Evolutionary conservation across 75 land plant genomes (phyloP), one percentile per base, ranked within the genome.

Genomic region (Picea glauca): DNA sequence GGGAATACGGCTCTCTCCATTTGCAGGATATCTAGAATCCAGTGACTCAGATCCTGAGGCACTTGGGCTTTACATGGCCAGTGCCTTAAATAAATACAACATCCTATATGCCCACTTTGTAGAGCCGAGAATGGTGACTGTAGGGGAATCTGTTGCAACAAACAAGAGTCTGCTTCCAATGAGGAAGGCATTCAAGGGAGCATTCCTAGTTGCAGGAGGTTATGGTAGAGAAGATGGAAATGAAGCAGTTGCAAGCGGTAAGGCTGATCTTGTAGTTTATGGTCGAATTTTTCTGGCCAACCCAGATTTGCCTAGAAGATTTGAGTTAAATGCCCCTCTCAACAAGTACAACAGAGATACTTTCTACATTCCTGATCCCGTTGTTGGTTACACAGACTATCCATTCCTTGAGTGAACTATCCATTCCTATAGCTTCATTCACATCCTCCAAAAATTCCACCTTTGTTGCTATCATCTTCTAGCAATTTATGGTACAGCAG

Each of bases 351-450:
- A 92, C 73, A 79, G 92, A 40, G 77, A 58, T 4, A 92, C 96
- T 6, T 93, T 93, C 72, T 90, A 91, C 73, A 80, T 77, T 7
- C 76, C 74, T 12, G 91, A 85, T 77, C 90, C 88, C 20, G 88
- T 91, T 58, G 79, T 87, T 62, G 96, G 96, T 2, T 93, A 92
- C 78, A 92, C 90, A 12, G 94, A 93, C 67, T 93, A 93, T 74
- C 94, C 96, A 20, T 88, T 92, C 66, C 87, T 93, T 4, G 63
- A 46, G 7, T 46, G 54, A 46, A 6, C 9, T 46, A 7, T 46
- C 9, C 54, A 46, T 46, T 46, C 54, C 54, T 46, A 46, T 46
- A 6, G 54, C 54, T 46, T 7, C 54, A 46, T 8, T 46, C 9
- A 7, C 54, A 46, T 7, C 7, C 54, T 46, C 8, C 1, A 43